A percentile compares a stretch with the other conserved stretches of the same genome.
Evolutionary conservation across 768 basidiomycete genomes (phyloP).

Genomic region (Mycena amicta): DNA sequence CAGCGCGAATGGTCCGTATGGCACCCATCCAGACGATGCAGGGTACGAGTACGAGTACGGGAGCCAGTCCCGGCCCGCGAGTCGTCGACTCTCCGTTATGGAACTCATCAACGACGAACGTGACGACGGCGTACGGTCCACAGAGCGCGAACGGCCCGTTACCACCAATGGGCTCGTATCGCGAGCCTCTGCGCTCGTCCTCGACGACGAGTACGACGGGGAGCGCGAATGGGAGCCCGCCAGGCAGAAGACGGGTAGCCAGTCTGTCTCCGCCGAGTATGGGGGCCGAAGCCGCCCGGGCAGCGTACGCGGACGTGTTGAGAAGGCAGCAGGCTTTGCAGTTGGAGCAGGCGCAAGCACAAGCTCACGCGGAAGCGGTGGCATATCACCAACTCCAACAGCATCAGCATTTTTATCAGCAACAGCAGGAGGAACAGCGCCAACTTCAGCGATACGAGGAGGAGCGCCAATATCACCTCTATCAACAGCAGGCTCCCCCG

Average conservation of each 20-base stretch:
- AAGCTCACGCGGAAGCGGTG: slow-evolving; percentile 31
- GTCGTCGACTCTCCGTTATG: slow-evolving; percentile 81
- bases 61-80: slow-evolving; percentile 74
- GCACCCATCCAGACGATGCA: slow-evolving; percentile 26
- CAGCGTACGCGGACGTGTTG: slow-evolving; percentile 51
- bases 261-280: slow-evolving; percentile 4
- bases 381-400: slow-evolving; percentile 35
- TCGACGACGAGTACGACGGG: slow-evolving; percentile 45
- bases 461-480: slow-evolving; percentile 28
- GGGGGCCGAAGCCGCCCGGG: slow-evolving; percentile 22
- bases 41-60: no score
- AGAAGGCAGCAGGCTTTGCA: slow-evolving; percentile 41
- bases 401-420: slow-evolving; percentile 34
- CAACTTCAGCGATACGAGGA: slow-evolving; percentile 32
- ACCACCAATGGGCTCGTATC: slow-evolving; percentile 50
- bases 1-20: slow-evolving; percentile 45
- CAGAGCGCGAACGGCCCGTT: slow-evolving; percentile 43
- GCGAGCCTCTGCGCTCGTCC: slow-evolving; percentile 49
- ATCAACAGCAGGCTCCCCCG: slow-evolving; percentile 23
- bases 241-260: no score
- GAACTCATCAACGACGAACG: slow-evolving; percentile 79
- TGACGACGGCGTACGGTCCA: slow-evolving; percentile 31
- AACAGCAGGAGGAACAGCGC: slow-evolving; percentile 35
- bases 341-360: slow-evolving; percentile 17
- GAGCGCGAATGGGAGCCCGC: slow-evolving; percentile 14